A percentile compares a stretch with the other conserved stretches of the same genome.
Conservation (phyloP, 139 green algal genomes). For the Chlorella sp. region DNA sequence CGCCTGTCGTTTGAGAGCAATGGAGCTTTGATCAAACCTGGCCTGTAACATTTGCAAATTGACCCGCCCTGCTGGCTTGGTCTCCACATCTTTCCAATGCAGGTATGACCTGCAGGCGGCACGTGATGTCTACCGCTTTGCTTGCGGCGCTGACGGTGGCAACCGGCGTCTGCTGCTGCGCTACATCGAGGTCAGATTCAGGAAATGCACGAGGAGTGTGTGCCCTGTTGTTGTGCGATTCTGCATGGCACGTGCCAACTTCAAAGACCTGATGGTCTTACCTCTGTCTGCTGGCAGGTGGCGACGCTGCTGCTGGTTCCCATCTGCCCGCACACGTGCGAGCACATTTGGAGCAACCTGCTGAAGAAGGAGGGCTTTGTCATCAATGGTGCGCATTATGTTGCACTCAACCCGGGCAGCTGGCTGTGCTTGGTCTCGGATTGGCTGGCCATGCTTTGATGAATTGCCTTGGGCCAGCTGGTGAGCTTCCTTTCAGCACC, state of each 20-base stretch:
- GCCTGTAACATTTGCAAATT: too few relatives aligned
- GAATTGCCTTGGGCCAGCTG: background rate
- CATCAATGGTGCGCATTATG: conserved; percentile 52
- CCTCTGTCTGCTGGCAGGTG: conserved; percentile 50
- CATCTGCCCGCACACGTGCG: conserved; percentile 93
- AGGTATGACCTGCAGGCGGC: conserved; percentile 90
- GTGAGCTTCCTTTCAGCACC: too few relatives aligned
- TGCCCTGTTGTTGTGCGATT: too few relatives aligned
- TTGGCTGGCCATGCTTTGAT: too few relatives aligned
- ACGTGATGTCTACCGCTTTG: conserved; percentile 91
- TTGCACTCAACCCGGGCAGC: background rate
- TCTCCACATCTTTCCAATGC: background rate
- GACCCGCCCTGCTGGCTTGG: background rate
- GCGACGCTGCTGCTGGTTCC: conserved; percentile 85
- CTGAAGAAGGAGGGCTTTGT: conserved; percentile 69
- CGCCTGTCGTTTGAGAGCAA: too few relatives aligned
- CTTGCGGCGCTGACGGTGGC: conserved; percentile 85
- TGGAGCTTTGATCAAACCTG: too few relatives aligned
- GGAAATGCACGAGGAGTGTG: background rate
- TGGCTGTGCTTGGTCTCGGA: background rate
- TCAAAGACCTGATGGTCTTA: too few relatives aligned
- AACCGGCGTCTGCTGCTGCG: conserved; percentile 73
- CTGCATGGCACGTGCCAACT: too few relatives aligned
- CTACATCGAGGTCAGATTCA: conserved; percentile 82
- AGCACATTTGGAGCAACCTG: conserved; percentile 93